Base-by-base conservation (phyloP, 306 rosid species). In the Acacia acuminata region DNA sequence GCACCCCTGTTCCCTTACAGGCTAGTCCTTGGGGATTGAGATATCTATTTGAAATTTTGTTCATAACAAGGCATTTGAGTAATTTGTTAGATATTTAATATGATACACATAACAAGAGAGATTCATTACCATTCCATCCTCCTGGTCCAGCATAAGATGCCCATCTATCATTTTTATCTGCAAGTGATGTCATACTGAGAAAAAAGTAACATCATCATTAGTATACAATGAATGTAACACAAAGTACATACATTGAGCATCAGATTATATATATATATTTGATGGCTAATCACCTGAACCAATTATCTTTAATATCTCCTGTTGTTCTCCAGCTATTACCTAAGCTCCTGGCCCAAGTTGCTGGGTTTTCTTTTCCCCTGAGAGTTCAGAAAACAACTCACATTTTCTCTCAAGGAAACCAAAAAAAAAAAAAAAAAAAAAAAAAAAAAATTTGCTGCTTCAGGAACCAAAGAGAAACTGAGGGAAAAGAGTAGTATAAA, bases 301-400 rank as follows among this genome's bases (percentile, higher is more conserved):
- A 90, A 7, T 74, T 85, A 80, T 88, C 92, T 11, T 51, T 11
- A 61, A 90, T 90, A 70, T 90, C 94, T 25, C 81, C 82, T 2
- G 94, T 90, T 50, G 92, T 90, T 83, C 94, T 88, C 94, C 94
- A 90, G 75, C 92, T 90, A 83, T 90, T 88, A 66, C 94, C 94
- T 25, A 90, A 66, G 17, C 30, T 75, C n/a, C 17, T 45, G 16
- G 87, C 94, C 94, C 92, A 90, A 69, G 82, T 86, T 42, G 94
- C 90, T 7, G 94, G 90, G 78, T 90, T 80, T 76, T 82, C 71
- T 50, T 11, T 32, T 67, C 85, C 81, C 85, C 85, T 82, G 8
- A 38, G 12, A 50, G 63, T 53, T 67, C 10, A 67, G 3, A 42
- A 53, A 40, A 34, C 14, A 60, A 45, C 13, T 61, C 75, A 43